Evolutionary conservation across 257 asterid species (phyloP).

Genomic region (Salvia rosmarinus): DNA sequence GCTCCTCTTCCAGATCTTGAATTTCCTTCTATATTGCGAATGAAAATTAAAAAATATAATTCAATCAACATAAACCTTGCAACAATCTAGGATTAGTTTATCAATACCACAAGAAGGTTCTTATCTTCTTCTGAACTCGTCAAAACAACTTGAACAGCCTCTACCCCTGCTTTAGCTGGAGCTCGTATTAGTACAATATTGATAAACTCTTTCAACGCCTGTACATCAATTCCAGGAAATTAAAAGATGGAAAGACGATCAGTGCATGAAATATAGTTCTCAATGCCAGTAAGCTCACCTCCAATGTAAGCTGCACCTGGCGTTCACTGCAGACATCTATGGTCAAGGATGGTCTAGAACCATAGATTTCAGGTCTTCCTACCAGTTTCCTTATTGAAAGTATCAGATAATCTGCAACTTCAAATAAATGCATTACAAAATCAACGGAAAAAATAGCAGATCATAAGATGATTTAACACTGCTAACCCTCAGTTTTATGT

Average conservation of each 20-base stretch:
- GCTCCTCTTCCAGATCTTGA: slow-evolving; percentile 61
- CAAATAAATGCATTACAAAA: slow-evolving; percentile 28
- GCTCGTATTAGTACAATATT: slow-evolving; percentile 64
- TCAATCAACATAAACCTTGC: slow-evolving; percentile 24
- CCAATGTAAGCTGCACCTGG: slow-evolving; percentile 70
- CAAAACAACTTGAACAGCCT: too few species aligned
- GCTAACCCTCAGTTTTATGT: slow-evolving; percentile 65
- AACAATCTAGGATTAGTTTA: slow-evolving; percentile 23
- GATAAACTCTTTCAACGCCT: slow-evolving; percentile 60
- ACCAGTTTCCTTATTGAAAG: slow-evolving; percentile 68
- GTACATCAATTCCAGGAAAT: slow-evolving; percentile 41
- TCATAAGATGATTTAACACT: slow-evolving; percentile 19
- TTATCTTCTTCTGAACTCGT: too few species aligned
- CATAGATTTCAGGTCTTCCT: slow-evolving; percentile 64
- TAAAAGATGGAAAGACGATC: slow-evolving; percentile 31
- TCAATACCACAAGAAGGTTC: slow-evolving; percentile 68
- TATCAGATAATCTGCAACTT: slow-evolving; percentile 63
- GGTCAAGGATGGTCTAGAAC: slow-evolving; percentile 80
- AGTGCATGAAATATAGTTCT: slow-evolving; percentile 8
- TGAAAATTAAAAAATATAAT: slow-evolving; percentile 26
- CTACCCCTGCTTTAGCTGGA: slow-evolving; percentile 58
- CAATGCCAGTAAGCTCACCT: slow-evolving; percentile 50
- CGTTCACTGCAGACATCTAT: slow-evolving; percentile 82
- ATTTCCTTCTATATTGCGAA: slow-evolving; percentile 62
- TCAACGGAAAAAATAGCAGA: slow-evolving; percentile 11